Evolutionary conservation across 2,329 filamentous ascomycete genomes (phyloP), one percentile per base, ranked within the genome.

Genomic region (Chalara sp.): DNA sequence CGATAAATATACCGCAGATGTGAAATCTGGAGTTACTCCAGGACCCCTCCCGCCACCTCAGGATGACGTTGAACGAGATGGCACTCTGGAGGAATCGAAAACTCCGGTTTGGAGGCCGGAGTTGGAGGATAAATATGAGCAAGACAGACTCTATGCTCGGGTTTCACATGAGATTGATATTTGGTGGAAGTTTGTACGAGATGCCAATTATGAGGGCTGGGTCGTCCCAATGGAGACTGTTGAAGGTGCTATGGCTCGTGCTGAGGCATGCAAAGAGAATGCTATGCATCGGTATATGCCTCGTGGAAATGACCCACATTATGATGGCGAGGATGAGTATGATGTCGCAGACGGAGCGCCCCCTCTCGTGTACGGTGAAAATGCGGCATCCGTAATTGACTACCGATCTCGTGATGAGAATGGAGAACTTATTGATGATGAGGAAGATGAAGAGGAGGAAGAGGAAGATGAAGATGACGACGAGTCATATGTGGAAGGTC

Each of bases 401-500:
- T 71, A 72, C 45, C 69, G 55, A 35, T 64, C 59, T 5, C 57
- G 60, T 21, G 56, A 74, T 32, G 46, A 41, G 28, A 33, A 45
- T 13, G 64, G 62, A 29, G 68, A 64, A 32, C 21, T 21, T 21
- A 21, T 21, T 21, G 67, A 70, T 56, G 65, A 72, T 58, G 71
- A 76, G 46, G 74, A 76, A 30, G 72, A 79, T 28, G 77, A 79
- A 30, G 74, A 79, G 60, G 78, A 83, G 50, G 82, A 86, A 40
- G 77, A 80, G n/a, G 83, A 86, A 47, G 82, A 85, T 44, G 78
- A 78, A 11, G 81, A 84, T 49, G 87, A 90, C 54, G 86, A 90
- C 61, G 85, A 89, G 57, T 87, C 86, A n/a, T 87, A 87, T 58
- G 83, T 80, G 12, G 84, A 90, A 57, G 87, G 88, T 4, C 86